Base-by-base conservation (phyloP, 2,329 filamentous ascomycete species). In the Lachnellula subtilissima region DNA sequence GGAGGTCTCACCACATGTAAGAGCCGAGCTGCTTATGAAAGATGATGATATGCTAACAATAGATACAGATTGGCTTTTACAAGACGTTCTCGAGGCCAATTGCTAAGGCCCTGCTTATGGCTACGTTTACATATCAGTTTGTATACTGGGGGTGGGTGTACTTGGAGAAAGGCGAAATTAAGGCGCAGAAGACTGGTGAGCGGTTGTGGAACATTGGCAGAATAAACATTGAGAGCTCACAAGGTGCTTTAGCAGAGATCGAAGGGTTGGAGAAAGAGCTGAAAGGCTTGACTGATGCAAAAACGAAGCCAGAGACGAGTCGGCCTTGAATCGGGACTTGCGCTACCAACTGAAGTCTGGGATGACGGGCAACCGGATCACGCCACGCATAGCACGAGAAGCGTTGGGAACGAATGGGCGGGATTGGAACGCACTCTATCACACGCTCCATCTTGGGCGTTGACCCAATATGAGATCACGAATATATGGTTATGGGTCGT, bases 61-160 rank as follows among this genome's bases (percentile, higher is more conserved):
- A 6, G 23, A 52, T 12, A 52, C 64, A 88, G 82, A 73, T 81
- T 50, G 75, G 78, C 48, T 92, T 92, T 74, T 93, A 91, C 76
- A 86, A 83, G 68, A 84, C 83, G 14, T 91, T 91, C 68, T 83
- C 85, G 40, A 79, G 87, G 1, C 88, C 89, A 2, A 77, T 93
- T 47, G 79, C 83, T 52, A 93, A 91, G 74, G 84, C 85, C 53
- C 82, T 90, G 62, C 78, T 93, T 39, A 79, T 88, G 67, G 88
- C 89, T 53, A 80, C 91, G 54, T 85, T 90, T 67, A 87, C 86
- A 2, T 94, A 93, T 71, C 89, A 94, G 72, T 65, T 88, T n/a
- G 72, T 80, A 14, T 93, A 92, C 73, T 90, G 83, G 75, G 75
- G 74, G 14, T 94, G 89, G 89, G 70, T 82, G 39, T 89, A 86